phyloP scores from a whole-genome alignment of 139 green algal species.

The Chlamydomonas eustigma region DNA sequence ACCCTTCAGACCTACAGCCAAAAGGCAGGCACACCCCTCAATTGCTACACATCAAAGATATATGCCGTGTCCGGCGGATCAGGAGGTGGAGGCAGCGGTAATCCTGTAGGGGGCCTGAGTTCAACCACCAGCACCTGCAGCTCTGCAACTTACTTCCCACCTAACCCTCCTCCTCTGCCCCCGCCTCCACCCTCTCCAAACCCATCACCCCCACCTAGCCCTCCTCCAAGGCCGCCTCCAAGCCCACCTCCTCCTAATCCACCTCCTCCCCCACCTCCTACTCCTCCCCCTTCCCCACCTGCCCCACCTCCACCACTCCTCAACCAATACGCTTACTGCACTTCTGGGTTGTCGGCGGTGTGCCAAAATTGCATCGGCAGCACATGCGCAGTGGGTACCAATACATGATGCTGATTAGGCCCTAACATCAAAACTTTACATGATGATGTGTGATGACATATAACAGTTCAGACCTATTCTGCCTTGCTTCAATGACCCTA shows the following conservation, averaged over 20 bases:
- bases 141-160: not conserved
- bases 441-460: no score
- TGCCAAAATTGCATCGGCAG: conserved; percentile 11
- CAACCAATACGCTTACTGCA: conserved; percentile 8
- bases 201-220: not conserved
- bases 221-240: not conserved
- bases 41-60: not conserved
- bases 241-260: not conserved
- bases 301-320: not conserved
- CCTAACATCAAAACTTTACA: no score
- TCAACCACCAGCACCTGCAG: not conserved
- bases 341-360: not conserved
- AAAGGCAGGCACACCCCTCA: not conserved
- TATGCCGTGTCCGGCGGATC: not conserved
- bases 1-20: not conserved
- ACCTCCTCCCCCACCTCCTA: not conserved
- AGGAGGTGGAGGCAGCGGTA: not conserved
- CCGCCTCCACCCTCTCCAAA: not conserved
- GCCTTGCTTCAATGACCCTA: not conserved
- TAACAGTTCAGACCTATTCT: no score
- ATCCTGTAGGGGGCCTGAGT: not conserved
- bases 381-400: not conserved
- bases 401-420: no score
- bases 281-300: not conserved
- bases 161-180: not conserved